Evolutionary conservation across 2,329 filamentous ascomycete species (phyloP).

Genomic region (Emmonsiellopsis sp.): DNA sequence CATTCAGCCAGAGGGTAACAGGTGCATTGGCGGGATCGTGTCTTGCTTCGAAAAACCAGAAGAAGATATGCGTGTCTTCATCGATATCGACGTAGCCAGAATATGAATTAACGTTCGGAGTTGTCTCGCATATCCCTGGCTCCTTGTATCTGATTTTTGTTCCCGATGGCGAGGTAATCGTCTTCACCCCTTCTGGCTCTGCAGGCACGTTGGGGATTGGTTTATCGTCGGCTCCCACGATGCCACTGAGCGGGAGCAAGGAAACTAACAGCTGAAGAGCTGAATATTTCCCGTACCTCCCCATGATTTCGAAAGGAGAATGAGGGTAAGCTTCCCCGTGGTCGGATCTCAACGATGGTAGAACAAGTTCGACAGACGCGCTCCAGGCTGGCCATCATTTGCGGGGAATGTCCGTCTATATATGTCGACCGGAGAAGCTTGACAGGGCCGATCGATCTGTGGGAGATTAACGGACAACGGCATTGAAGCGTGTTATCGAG

Average conservation of each 20-base stretch:
- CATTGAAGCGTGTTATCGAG: too few relatives aligned
- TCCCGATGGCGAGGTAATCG: conserved; percentile 31
- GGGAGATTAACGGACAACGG: too few relatives aligned
- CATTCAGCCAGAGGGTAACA: conserved; percentile 53
- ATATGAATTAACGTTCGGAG: conserved; percentile 45
- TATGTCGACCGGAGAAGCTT: too few relatives aligned
- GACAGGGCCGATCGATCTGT: too few relatives aligned
- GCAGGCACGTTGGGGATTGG: conserved; percentile 26
- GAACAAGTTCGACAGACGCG: too few relatives aligned
- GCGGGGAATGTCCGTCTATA: too few relatives aligned
- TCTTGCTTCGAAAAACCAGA: conserved; percentile 55
- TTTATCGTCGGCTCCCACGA: conserved; percentile 10
- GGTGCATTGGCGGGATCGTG: conserved; percentile 45
- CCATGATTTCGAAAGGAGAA: too few relatives aligned
- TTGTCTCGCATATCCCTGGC: conserved; percentile 47
- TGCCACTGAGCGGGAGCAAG: conserved; percentile 15
- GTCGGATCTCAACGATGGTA: too few relatives aligned
- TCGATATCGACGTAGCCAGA: conserved; percentile 50
- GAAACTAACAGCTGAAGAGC: conserved; percentile 10
- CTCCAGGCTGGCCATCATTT: too few relatives aligned
- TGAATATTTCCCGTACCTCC: not conserved
- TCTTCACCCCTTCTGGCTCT: conserved; percentile 27
- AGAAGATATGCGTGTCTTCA: conserved; percentile 54
- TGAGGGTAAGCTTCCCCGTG: too few relatives aligned
- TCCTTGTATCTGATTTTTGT: conserved; percentile 50